Evolutionary conservation across 768 basidiomycete species (phyloP), one percentile per base, ranked within the genome.

Genomic region (Saitozyma podzolica): DNA sequence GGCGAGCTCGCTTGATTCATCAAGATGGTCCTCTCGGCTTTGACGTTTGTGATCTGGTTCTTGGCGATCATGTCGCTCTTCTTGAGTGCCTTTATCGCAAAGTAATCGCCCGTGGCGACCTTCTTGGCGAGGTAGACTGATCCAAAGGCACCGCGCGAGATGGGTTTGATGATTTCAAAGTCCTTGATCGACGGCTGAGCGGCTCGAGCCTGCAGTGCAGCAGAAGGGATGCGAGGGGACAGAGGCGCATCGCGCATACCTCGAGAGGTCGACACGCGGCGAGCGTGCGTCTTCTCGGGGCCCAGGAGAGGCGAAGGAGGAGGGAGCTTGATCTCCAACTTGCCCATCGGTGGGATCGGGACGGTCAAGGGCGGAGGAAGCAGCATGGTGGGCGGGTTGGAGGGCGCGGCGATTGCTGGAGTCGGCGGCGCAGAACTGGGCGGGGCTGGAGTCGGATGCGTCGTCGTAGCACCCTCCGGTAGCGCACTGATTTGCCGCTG

Each of bases 41-140:
- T 98, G 80, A 99, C 96, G 77, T 98, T 99, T 54, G 96, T 98
- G 78, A 99, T 95, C 80, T 99, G 96, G 82, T 99, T 99, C 85
- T 99, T 99, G 47, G 96, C 91, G 78, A 99, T 98, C 96, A 99
- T 99, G 81, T 99, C 96, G n/a, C 93, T 92, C 83, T 99, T 99
- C 83, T 95, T 97, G 77, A 99, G 81, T n/a, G 98, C 94, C 81
- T 99, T 99, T 86, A 99, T 95, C 37, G 96, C 96, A 81, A 89
- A 99, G 80, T 97, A 98, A 80, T 98, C 96, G 56, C 96, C 96
- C 2, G 96, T 99, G 6, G 85, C 89, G 73, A 92, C 94, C 85
- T 99, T 99, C 84, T 95, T 98, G 49, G 96, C 91, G 56, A 99
- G 84, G 80, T 96, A 99, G 58, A 99, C 96, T 9, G 93, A 93